Percentiles rank a stretch among this genome's conserved stretches.
These are phyloP conservation scores for Naganishia friedmannii DNA, from an alignment of 768 basidiomycete species.

Conservation along the genomic window DNA sequence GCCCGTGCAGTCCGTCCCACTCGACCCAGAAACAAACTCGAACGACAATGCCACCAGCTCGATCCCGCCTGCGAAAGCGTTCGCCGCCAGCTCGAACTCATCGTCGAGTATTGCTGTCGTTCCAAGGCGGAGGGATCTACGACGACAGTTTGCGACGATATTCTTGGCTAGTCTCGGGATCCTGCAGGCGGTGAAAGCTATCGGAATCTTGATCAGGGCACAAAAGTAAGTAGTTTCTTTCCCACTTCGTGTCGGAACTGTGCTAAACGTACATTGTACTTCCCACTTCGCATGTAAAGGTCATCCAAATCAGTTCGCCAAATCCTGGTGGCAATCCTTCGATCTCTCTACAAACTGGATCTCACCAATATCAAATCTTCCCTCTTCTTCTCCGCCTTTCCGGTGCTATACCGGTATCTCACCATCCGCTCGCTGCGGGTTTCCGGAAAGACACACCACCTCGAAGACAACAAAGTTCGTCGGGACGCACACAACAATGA, in stretches of 20 bases:
- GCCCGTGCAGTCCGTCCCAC: not conserved
- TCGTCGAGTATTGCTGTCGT: not conserved
- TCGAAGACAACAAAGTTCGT: not conserved
- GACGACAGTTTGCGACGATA: not conserved
- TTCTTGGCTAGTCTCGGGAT: conserved; percentile 7
- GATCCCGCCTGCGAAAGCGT: conserved; percentile 1
- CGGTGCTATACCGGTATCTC: conserved; percentile 13
- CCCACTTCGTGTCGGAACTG: too few relatives aligned
- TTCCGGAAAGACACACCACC: not conserved
- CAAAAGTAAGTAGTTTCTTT: not conserved
- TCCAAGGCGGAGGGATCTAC: not conserved
- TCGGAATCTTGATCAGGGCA: not conserved
- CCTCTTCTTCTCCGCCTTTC: conserved; percentile 27
- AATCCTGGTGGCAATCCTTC: not conserved
- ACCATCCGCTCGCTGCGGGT: not conserved
- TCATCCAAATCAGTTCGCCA: not conserved
- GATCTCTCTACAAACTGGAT: not conserved
- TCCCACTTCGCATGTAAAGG: not conserved
- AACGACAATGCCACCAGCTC: not conserved
- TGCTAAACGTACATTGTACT: not conserved
- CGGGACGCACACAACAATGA: not conserved
- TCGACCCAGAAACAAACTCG: not conserved
- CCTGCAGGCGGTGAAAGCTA: conserved; percentile 7
- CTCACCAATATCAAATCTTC: conserved; percentile 18
- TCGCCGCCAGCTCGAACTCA: not conserved